phyloP scores from a whole-genome alignment of 139 green algal genomes.

The Dunaliella primolecta region DNA sequence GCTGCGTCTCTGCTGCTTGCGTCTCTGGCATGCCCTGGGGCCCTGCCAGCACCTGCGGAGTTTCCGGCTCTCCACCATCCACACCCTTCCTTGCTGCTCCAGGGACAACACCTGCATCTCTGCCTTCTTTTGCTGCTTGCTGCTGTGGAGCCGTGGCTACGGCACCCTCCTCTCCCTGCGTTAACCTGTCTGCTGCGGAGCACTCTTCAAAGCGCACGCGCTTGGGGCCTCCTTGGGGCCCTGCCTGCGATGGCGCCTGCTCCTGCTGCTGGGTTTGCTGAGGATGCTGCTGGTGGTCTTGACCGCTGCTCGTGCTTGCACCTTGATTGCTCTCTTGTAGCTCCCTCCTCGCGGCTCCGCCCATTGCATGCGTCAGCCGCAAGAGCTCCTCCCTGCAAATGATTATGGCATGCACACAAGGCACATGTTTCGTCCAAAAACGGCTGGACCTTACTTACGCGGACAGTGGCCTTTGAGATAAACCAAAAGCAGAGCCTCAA shows the following conservation, averaged over 20 bases:
- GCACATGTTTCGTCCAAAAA: too few relatives aligned
- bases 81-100: too few relatives aligned
- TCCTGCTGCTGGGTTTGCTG: background rate
- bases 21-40: background rate
- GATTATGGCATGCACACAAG: too few relatives aligned
- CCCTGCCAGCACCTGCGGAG: too few relatives aligned
- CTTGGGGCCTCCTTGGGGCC: too few relatives aligned
- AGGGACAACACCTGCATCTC: background rate
- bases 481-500: too few relatives aligned
- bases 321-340: background rate
- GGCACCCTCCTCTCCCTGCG: background rate
- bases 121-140: background rate
- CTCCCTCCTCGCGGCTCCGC: background rate
- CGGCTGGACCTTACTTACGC: too few relatives aligned
- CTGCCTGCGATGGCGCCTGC: too few relatives aligned
- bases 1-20: background rate
- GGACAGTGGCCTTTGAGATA: too few relatives aligned
- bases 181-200: background rate
- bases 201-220: too few relatives aligned
- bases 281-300: background rate
- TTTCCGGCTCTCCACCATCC: too few relatives aligned
- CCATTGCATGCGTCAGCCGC: constrained; percentile 14
- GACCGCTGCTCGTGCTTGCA: background rate
- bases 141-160: background rate
- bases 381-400: constrained; percentile 12